Evolutionary conservation across 768 basidiomycete species (phyloP).

Genomic region (Kwoniella mangroviensis): DNA sequence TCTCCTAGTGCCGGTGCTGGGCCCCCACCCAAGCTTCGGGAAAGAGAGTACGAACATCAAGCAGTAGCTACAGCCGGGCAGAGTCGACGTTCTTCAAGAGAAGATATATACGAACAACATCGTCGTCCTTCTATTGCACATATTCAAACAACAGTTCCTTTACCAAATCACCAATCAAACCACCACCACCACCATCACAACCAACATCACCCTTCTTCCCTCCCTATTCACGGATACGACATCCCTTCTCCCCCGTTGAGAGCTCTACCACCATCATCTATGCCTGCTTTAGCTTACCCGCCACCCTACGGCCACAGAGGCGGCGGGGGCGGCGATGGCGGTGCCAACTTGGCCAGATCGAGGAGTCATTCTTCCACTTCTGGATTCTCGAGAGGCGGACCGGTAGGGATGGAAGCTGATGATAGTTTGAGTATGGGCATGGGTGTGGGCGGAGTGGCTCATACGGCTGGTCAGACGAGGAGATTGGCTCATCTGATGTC

Average conservation of each 20-base stretch:
- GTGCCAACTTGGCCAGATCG: conserved; percentile 5
- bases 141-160: conserved; percentile 5
- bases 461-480: conserved; percentile 40
- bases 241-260: conserved; percentile 25
- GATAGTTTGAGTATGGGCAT: too few relatives aligned
- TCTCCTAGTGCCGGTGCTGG: conserved; percentile 12
- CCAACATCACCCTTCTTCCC: neutral
- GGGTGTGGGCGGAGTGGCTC: conserved; percentile 2
- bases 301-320: conserved; percentile 1
- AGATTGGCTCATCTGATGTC: conserved; percentile 52
- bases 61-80: neutral
- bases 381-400: conserved; percentile 9
- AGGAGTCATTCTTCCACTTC: conserved; percentile 25
- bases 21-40: neutral
- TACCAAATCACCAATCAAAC: conserved; percentile 8
- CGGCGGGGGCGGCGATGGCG: neutral
- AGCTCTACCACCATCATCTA: conserved; percentile 24
- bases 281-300: conserved; percentile 11
- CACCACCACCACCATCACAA: neutral
- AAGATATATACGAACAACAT: conserved; percentile 6
- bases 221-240: conserved; percentile 11
- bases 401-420: neutral
- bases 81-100: neutral
- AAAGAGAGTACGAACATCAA: conserved; percentile 3
- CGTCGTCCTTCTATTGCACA: neutral